phyloP scores from a whole-genome alignment of 768 basidiomycete genomes.

The Boletus bicolor region DNA sequence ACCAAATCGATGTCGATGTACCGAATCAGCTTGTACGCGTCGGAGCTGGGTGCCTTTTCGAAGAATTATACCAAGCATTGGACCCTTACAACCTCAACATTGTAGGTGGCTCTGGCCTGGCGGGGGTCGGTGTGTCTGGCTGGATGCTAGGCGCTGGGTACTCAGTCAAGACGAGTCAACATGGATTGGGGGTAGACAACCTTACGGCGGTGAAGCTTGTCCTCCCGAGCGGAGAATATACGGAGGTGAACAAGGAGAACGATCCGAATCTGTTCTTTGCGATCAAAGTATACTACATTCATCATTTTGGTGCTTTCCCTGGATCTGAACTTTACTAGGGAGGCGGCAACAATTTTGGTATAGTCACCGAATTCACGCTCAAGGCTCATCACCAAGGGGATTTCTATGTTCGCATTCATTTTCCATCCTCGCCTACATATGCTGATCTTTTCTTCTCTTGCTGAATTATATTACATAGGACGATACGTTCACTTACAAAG shows the following conservation, averaged over 20 bases:
- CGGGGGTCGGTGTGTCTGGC: too few relatives aligned
- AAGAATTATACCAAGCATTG: too few relatives aligned
- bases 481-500: background rate
- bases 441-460: background rate
- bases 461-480: background rate
- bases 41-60: too few relatives aligned
- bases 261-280: conserved; percentile 4
- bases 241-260: background rate
- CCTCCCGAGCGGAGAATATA: conserved; percentile 25
- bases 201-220: conserved; percentile 28
- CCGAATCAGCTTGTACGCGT: too few relatives aligned
- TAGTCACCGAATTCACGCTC: conserved; percentile 25
- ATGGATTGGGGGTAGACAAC: conserved; percentile 35
- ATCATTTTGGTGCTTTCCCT: background rate
- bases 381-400: conserved; percentile 13
- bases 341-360: conserved; percentile 28
- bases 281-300: conserved; percentile 1
- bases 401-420: background rate
- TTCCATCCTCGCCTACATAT: too few relatives aligned
- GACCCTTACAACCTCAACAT: too few relatives aligned
- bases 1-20: too few relatives aligned
- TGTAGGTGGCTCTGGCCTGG: too few relatives aligned
- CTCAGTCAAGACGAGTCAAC: conserved; percentile 33
- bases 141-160: conserved; percentile 20
- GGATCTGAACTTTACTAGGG: conserved; percentile 10